A percentile compares a stretch with the other conserved stretches of the same genome.
phyloP scores from a whole-genome alignment of 495 filamentous ascomycete genomes.

The Ascobolus immersus region DNA sequence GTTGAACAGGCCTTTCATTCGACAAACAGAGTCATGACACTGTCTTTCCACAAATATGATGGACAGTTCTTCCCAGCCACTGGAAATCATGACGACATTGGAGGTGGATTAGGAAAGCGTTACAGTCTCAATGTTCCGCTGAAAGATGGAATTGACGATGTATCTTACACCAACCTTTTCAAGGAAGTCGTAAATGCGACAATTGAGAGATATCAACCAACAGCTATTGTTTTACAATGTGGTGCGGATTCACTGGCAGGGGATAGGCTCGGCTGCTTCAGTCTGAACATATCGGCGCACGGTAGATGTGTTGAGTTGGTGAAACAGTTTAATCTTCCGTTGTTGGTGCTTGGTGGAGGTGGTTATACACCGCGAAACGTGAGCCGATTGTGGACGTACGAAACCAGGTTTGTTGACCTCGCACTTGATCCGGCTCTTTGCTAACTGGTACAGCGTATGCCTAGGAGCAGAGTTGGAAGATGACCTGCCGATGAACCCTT shows the following conservation, averaged over 20 bases:
- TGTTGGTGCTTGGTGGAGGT: constrained; percentile 79
- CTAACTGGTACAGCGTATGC: constrained; percentile 33
- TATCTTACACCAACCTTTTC: constrained; percentile 67
- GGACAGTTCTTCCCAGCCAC: constrained; percentile 92
- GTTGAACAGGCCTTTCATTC: constrained; percentile 97
- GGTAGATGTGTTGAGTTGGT: constrained; percentile 72
- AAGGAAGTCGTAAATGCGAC: constrained; percentile 51
- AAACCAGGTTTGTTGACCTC: constrained; percentile 28
- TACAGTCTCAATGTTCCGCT: constrained; percentile 94
- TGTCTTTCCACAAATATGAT: constrained; percentile 85
- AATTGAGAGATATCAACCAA: constrained; percentile 50
- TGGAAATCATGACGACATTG: constrained; percentile 82
- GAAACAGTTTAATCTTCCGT: constrained; percentile 48
- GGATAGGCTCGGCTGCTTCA: constrained; percentile 84
- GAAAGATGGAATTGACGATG: constrained; percentile 87
- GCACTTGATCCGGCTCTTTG: constrained; percentile 2
- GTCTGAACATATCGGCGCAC: constrained; percentile 81
- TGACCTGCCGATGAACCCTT: constrained; percentile 45
- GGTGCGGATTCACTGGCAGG: constrained; percentile 87
- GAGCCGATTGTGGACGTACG: constrained; percentile 83
- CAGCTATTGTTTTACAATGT: constrained; percentile 83
- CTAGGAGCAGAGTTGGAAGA: constrained; percentile 55
- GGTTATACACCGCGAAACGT: constrained; percentile 97
- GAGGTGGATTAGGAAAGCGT: constrained; percentile 74
- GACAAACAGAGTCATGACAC: constrained; percentile 94